Conservation (phyloP, 148 eudicot species). For the Suaeda aralocaspica region DNA sequence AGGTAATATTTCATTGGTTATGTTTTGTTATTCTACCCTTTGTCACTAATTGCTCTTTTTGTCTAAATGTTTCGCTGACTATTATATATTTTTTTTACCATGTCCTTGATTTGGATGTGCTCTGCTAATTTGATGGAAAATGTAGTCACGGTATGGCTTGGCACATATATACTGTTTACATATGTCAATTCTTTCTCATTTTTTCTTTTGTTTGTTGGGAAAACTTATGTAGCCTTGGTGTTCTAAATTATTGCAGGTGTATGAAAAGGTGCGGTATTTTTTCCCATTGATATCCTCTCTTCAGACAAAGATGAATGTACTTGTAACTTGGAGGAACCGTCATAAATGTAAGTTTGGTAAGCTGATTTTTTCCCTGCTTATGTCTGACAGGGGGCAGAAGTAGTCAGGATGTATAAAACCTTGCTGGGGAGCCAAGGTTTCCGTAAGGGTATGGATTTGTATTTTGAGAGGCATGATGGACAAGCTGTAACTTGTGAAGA, state of each 20-base stretch:
- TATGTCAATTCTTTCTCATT: not conserved
- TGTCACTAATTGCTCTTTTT: slow-evolving; percentile 10
- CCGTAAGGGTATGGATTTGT: slow-evolving; percentile 96
- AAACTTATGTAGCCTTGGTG: slow-evolving; percentile 23
- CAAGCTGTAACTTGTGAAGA: slow-evolving; percentile 99
- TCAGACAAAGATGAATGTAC: not conserved
- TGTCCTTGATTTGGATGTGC: slow-evolving; percentile 27
- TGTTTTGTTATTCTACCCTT: not conserved
- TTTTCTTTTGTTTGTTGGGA: not conserved
- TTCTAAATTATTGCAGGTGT: slow-evolving; percentile 51
- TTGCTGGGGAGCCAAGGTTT: slow-evolving; percentile 83
- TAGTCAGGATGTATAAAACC: slow-evolving; percentile 99
- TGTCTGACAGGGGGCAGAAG: slow-evolving; percentile 85
- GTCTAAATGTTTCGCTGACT: slow-evolving; percentile 17
- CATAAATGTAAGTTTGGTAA: not conserved
- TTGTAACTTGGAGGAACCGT: not conserved
- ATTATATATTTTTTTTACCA: slow-evolving; percentile 13
- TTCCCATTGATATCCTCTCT: not conserved
- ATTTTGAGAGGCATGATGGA: slow-evolving; percentile 94
- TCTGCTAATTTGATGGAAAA: slow-evolving; percentile 25
- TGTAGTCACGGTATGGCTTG: slow-evolving; percentile 84
- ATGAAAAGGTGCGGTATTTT: slow-evolving; percentile 59
- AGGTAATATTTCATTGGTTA: slow-evolving; percentile 38
- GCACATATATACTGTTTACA: not conserved
- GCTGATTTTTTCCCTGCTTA: slow-evolving; percentile 4